A percentile compares a stretch with the other conserved stretches of the same genome.
Evolutionary conservation across 768 basidiomycete species (phyloP).

Genomic region (Rhizopogon salebrosus): DNA sequence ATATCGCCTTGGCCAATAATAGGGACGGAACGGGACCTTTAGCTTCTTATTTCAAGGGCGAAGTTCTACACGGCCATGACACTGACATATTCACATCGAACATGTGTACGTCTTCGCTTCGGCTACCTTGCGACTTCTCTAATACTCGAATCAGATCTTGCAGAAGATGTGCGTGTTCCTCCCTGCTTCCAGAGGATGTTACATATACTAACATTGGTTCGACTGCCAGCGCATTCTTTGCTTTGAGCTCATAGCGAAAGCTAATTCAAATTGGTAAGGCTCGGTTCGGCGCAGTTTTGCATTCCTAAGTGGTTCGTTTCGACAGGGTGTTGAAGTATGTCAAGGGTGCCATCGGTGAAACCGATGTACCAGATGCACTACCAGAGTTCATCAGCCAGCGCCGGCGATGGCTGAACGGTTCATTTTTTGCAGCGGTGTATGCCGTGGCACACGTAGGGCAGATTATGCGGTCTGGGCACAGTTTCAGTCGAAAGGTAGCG

Average conservation of each 20-base stretch:
- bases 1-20: constrained; percentile 88
- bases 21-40: constrained; percentile 78
- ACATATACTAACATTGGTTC: constrained; percentile 9
- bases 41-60: constrained; percentile 97
- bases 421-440: constrained; percentile 93
- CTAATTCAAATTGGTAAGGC: constrained; percentile 69
- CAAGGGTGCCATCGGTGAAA: constrained; percentile 87
- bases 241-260: constrained; percentile 74
- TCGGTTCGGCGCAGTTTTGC: constrained; percentile 3
- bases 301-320: constrained; percentile 8
- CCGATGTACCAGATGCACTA: constrained; percentile 89
- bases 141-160: constrained; percentile 55
- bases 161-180: constrained; percentile 66
- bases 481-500: constrained; percentile 61
- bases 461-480: constrained; percentile 49
- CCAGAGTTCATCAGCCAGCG: constrained; percentile 94
- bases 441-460: constrained; percentile 70
- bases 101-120: constrained; percentile 63
- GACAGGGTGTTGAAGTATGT: constrained; percentile 94
- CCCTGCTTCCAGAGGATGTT: not conserved
- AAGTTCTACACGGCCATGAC: constrained; percentile 75
- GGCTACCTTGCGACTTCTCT: constrained; percentile 1
- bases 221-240: constrained; percentile 69
- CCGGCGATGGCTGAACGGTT: constrained; percentile 86
- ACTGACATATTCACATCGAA: constrained; percentile 94